These are phyloP conservation scores for Grosmannia penicillata DNA, from an alignment of 2,329 filamentous ascomycete genomes.

Conservation along the genomic window DNA sequence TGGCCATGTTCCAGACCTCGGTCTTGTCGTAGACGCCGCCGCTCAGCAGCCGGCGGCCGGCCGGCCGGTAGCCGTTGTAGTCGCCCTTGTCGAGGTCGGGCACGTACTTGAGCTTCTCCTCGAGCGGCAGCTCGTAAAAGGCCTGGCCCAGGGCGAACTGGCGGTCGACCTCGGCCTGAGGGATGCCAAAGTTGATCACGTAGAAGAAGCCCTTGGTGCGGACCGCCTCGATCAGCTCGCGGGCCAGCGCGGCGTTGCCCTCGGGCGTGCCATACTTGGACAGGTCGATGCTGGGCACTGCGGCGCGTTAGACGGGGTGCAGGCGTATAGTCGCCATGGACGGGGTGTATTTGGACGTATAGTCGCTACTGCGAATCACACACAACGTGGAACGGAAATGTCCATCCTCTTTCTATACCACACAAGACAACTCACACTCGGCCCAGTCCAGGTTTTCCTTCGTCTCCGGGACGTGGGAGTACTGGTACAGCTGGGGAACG, in stretches of 20 bases:
- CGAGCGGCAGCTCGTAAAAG: slow-evolving; percentile 30
- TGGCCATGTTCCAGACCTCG: slow-evolving; percentile 45
- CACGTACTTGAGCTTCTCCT: slow-evolving; percentile 37
- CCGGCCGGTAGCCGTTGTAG: slow-evolving; percentile 35
- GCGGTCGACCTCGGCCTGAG: slow-evolving; percentile 36
- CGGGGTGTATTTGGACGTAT: too few relatives aligned
- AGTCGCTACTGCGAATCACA: too few relatives aligned
- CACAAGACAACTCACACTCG: background rate
- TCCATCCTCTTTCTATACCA: slow-evolving; percentile 3
- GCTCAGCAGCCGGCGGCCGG: slow-evolving; percentile 16
- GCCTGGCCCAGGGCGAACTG: slow-evolving; percentile 41
- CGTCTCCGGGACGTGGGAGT: slow-evolving; percentile 5
- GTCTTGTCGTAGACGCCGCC: slow-evolving; percentile 34
- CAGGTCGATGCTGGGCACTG: slow-evolving; percentile 16
- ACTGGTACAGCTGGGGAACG: background rate
- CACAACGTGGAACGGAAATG: too few relatives aligned
- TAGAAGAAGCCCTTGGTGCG: slow-evolving; percentile 33
- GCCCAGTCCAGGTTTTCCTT: slow-evolving; percentile 4
- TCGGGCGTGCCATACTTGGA: slow-evolving; percentile 17
- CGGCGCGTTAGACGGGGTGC: slow-evolving; percentile 5
- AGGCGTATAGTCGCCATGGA: too few relatives aligned
- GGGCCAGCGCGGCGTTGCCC: slow-evolving; percentile 18
- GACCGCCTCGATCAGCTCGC: slow-evolving; percentile 27
- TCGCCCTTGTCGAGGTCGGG: slow-evolving; percentile 28
- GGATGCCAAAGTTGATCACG: slow-evolving; percentile 41